Base-by-base conservation (phyloP, 257 asterid species). In the Marsdenia floribunda region DNA sequence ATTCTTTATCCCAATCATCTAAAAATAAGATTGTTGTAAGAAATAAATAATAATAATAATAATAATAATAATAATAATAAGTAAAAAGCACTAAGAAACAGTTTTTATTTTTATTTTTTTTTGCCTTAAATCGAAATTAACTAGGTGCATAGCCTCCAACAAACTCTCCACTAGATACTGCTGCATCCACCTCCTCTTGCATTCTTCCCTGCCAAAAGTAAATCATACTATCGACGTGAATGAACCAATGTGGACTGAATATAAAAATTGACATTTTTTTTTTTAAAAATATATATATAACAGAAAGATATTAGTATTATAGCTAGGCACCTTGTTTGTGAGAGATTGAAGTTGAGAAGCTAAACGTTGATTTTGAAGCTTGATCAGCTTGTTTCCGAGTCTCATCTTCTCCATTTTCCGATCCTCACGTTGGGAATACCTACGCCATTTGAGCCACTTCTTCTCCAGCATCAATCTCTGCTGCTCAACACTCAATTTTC, bases 381-480 rank as follows among this genome's bases (percentile, higher is more conserved):
- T 85, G 85, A 90, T 79, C 15, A 42, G 6, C 74, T 83, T 77
- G 63, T 79, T 87, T 37, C 83, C 81, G n/a, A 83, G 65, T 80
- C 35, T 77, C 88, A 82, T 73, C 75, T 70, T 24, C 9, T 73
- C 76, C 80, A 88, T 11, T 71, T 85, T 80, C 75, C 7, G 35
- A 38, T 88, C 88, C 42, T 85, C 79, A 26, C 77, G 5, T 57
- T 75, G 59, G 76, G 83, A 60, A 13, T 22, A 24, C 49, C 61
- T 72, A 7, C 44, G 54, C 82, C 82, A 82, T 59, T 81, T 70
- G 16, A 76, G 61, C 57, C 72, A 78, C 77, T 53, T 53, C 61
- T 55, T 75, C 86, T 89, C 88, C 73, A 87, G 44, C 71, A 81
- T 79, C 73, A 86, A 14, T 79, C 72, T 80, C 76, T 85, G 77